Base-by-base conservation (phyloP, 768 basidiomycete species). In the Mrakia frigida region DNA sequence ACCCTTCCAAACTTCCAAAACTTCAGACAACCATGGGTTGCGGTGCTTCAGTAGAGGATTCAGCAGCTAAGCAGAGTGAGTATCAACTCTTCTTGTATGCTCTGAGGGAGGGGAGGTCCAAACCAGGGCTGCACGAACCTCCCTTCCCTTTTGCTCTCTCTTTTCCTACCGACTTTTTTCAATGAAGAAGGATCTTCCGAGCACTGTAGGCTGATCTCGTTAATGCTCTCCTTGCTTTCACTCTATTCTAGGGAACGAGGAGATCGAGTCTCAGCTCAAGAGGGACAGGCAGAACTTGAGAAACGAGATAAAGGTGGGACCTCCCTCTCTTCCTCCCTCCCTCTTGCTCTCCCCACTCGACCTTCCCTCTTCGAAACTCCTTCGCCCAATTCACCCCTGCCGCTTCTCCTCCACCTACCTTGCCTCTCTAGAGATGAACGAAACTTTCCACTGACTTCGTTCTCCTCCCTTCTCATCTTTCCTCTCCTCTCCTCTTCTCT, bases 211-310 rank as follows among this genome's bases (percentile, higher is more conserved):
- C 46, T 21, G 46, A 16, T 50, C 46, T 31, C 23, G 28, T 52
- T 2, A 16, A 28, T 4, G 28, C n/a, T 70, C 23, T n/a, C n/a
- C n/a, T n/a, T n/a, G n/a, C n/a, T 69, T 28, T 7, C 35, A 10
- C 9, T 21, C 3, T 16, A 6, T 5, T n/a, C n/a, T 63, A 77
- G 76, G 92, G 82, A 94, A 94, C 81, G 93, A 94, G 81, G 92
- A 92, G 86, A 96, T 96, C 79, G 94, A 96, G 86, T 90, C 85
- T 84, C 94, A 96, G 84, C 88, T 96, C 80, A 93, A 91, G 87
- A 87, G 89, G 81, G 94, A 96, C 85, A 86, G 91, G 61, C 88
- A 92, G 86, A 89, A 90, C 87, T 90, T 90, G 60, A 93, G 92
- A 87, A 94, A 94, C 81, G 93, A 94, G 84, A 93, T 95, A 60